phyloP scores from a whole-genome alignment of 371 early-diverging fungal genomes.

The Funneliformis caledonium region DNA sequence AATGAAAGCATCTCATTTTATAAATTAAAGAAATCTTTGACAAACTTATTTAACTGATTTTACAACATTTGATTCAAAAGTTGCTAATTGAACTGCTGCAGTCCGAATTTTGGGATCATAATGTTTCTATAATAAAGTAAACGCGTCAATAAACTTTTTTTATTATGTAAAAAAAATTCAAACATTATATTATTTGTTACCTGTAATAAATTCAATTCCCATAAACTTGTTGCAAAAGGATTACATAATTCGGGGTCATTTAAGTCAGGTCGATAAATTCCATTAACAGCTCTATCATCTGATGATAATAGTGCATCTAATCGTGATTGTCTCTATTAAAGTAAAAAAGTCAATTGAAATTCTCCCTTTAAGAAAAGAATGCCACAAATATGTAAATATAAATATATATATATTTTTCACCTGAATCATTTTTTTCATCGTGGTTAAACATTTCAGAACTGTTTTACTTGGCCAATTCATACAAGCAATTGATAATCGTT shows the following conservation, averaged over 20 bases:
- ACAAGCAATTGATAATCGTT: constrained; percentile 58
- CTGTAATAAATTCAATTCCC: constrained; percentile 80
- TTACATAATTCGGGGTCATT: constrained; percentile 94
- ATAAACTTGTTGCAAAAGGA: constrained; percentile 87
- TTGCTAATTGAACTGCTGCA: not conserved
- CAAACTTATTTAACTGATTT: too few species aligned
- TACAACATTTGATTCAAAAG: not conserved
- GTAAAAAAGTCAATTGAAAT: constrained; percentile 15
- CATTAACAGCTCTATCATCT: constrained; percentile 79
- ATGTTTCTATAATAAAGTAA: constrained; percentile 57
- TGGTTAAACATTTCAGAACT: constrained; percentile 52
- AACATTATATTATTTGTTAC: constrained; percentile 45
- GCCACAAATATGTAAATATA: too few species aligned
- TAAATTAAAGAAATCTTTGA: too few species aligned
- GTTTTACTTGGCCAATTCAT: constrained; percentile 70
- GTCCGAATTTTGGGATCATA: constrained; percentile 78
- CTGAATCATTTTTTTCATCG: constrained; percentile 54
- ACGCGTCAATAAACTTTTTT: not conserved
- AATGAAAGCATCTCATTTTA: too few species aligned
- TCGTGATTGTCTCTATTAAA: constrained; percentile 65
- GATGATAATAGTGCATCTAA: constrained; percentile 82
- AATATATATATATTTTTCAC: constrained; percentile 43
- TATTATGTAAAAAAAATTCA: too few species aligned
- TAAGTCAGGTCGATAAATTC: constrained; percentile 78
- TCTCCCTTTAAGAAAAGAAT: not conserved